Evolutionary conservation across 176 grass and related monocot genomes (phyloP), one percentile per base, ranked within the genome.

Genomic region (Phyllostachys edulis): DNA sequence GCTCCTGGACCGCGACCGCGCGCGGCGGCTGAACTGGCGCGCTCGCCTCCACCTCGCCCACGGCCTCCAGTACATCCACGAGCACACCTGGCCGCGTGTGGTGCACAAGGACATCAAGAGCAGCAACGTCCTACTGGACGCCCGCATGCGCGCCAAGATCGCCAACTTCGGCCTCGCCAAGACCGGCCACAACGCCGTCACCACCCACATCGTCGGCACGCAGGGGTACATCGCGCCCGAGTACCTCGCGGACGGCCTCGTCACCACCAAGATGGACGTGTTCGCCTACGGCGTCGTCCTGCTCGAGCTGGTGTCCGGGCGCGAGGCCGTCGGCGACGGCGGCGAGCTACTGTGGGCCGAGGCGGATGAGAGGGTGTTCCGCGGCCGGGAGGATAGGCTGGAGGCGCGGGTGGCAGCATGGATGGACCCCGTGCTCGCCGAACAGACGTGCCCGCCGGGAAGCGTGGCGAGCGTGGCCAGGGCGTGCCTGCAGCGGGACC

Each of bases 61-160:
- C 65, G 96, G 96, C 36, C 84, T 99, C 16, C 96, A 99, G 74
- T 99, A 99, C 83, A 99, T 99, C 86, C 96, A 99, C 69, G 93
- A 99, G 91, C 96, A 99, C 91, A 99, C 96, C 47, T 96, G 96
- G 96, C 96, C 96, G 11, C 93, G 96, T 67, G 96, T 99, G 27
- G 96, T 99, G 78, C 96, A 99, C 89, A 99, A 99, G 85, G 96
- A 99, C 91, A 86, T 99, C 88, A 99, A 99, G 85, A 89, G 86
- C 85, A 99, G 93, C 88, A 99, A 99, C 85, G 86, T 99, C 69
- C 80, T 99, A 51, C 89, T 99, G 18, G 96, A 99, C 85, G 86
- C 16, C 46, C 67, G 59, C 67, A 83, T 99, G 68, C 86, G 62
- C 80, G 96, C 93, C 83, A 99, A 99, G 93, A 96, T 99, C 68